A percentile compares a stretch with the other conserved stretches of the same genome.
These are phyloP conservation scores for Emergomyces africanus DNA, from an alignment of 2,329 filamentous ascomycete species.

Conservation along the genomic window DNA sequence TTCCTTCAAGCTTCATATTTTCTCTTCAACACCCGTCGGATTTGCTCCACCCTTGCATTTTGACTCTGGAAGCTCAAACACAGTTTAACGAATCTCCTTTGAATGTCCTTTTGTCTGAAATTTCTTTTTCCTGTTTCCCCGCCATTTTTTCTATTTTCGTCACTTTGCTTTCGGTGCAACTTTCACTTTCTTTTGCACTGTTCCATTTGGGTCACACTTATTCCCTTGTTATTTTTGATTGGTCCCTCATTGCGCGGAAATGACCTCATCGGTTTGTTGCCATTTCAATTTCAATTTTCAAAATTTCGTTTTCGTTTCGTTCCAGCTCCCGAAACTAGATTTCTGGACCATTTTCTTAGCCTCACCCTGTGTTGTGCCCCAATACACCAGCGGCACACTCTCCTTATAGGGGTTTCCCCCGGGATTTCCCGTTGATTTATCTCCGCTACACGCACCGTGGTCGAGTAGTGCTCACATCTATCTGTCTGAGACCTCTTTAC, in stretches of 20 bases:
- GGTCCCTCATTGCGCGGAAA: neutral
- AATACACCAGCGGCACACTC: neutral
- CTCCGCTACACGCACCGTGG: neutral
- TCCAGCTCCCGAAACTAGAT: neutral
- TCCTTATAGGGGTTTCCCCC: neutral
- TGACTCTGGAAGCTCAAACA: constrained; percentile 1
- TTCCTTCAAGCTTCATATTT: neutral
- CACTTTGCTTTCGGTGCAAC: neutral
- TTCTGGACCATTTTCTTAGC: neutral
- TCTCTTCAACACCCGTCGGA: neutral
- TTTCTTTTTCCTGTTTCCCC: neutral
- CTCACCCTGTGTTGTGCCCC: neutral
- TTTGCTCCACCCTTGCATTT: neutral
- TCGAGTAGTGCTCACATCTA: neutral
- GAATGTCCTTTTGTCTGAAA: neutral
- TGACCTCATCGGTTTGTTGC: neutral
- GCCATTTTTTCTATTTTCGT: neutral
- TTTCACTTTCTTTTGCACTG: neutral
- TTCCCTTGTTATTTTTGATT: neutral
- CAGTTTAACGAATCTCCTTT: constrained; percentile 1
- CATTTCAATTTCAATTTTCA: neutral
- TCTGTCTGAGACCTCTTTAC: neutral
- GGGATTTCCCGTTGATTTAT: neutral
- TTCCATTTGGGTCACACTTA: neutral
- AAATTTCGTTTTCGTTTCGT: neutral